Evolutionary conservation across 2,329 filamentous ascomycete genomes (phyloP), one percentile per base, ranked within the genome.

Genomic region (Macrophomina phaseolina): DNA sequence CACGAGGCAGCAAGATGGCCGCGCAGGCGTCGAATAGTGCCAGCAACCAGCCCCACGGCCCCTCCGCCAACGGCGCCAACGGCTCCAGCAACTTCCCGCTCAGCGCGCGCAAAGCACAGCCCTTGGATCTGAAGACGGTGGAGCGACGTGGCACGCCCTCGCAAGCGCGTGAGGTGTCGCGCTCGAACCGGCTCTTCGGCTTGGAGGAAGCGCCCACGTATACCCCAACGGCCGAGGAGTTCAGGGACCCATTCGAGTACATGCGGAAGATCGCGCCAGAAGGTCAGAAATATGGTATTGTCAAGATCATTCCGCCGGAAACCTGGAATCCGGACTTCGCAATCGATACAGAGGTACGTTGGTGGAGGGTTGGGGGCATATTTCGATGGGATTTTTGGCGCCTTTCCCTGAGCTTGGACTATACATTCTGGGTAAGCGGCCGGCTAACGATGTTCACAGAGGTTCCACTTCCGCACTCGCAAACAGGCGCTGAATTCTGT

Each of bases 401-500:
- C 12, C 16, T 34, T 46, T 36, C n/a, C n/a, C 28, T 30, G 61
- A 32, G 61, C 61, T 52, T 53, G 48, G 34, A 16, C 16, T 32
- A 16, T 63, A 38, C 28, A 42, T 36, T n/a, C 40, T 14, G 45
- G 18, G n/a, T 28, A 32, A 62, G 42, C 32, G 58, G 30, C 49
- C 45, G 45, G 60, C 58, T 67, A 52, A 67, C 23, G 34, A 9
- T 11, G 42, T 12, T 42, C 70, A 71, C 76, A 97, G 94, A 92
- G 90, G 80, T 99, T 99, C 75, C 95, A 99, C 79, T 99, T 99
- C 77, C 89, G 93, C 70, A 99, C 95, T 14, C 89, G 95, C 76
- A 93, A 96, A 77, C 95, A 99, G 79, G 94, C 98, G 79, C 84
- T 99, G 69, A 99, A 99, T 79, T 97, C 94, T 16, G 93, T 98